Evolutionary conservation across 257 asterid genomes (phyloP).

Genomic region (Orobanche coerulescens): DNA sequence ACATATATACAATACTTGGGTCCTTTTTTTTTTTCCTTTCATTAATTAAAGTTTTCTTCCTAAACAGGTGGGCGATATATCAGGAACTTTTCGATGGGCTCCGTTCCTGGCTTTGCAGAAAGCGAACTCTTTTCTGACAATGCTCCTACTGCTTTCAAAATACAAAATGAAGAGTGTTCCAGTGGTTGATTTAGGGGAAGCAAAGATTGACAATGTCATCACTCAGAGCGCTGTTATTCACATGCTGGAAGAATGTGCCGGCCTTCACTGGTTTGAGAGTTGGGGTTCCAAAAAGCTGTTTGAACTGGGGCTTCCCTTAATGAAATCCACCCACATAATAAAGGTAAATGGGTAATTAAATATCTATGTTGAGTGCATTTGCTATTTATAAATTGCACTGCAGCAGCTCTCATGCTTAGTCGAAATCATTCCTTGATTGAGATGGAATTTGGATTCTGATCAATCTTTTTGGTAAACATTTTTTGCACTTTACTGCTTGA

Average conservation of each 20-base stretch:
- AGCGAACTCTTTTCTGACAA: conserved; percentile 83
- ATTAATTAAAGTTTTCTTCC: too few relatives aligned
- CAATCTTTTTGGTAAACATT: too few relatives aligned
- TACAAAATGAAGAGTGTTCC: conserved; percentile 97
- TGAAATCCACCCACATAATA: conserved; percentile 48
- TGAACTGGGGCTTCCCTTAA: conserved; percentile 86
- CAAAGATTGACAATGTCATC: conserved; percentile 65
- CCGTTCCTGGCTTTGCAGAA: conserved; percentile 95
- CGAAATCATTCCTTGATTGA: too few relatives aligned
- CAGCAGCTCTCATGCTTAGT: neutral
- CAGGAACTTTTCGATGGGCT: conserved; percentile 99
- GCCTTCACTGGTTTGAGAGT: conserved; percentile 97
- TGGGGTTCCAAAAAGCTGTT: conserved; percentile 87
- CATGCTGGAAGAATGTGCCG: conserved; percentile 94
- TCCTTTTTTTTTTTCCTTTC: neutral
- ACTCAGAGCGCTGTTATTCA: conserved; percentile 96
- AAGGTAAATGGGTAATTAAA: conserved; percentile 42
- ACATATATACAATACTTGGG: too few relatives aligned
- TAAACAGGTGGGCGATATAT: conserved; percentile 78
- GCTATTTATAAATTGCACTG: neutral
- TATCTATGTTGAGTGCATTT: neutral
- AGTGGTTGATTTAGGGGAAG: conserved; percentile 84
- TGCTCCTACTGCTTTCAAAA: conserved; percentile 86
- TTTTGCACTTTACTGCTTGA: neutral
- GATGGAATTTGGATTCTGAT: too few relatives aligned